A percentile compares a stretch with the other conserved stretches of the same genome.
phyloP scores from a whole-genome alignment of 345 rosid species.

The Euphorbia lathyris region DNA sequence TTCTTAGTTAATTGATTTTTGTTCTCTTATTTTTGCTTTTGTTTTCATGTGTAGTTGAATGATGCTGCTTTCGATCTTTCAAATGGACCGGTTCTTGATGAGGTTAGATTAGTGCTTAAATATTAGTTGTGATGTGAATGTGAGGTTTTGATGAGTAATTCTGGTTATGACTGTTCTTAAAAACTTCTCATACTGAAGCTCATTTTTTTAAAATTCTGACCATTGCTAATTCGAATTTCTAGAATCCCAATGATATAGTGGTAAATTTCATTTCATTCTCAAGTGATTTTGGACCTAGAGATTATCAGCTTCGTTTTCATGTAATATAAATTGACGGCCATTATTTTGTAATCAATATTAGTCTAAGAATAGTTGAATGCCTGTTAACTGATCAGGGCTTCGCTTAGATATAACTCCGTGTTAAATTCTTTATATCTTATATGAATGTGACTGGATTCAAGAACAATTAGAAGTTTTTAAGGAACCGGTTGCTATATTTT shows the following conservation, averaged over 20 bases:
- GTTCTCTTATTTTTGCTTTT: too few species aligned
- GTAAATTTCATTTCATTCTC: neutral
- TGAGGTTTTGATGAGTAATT: too few species aligned
- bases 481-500: conserved; percentile 8
- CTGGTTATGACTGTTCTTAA: neutral
- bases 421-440: neutral
- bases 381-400: neutral
- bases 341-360: neutral
- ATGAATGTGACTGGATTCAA: neutral
- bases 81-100: conserved; percentile 68
- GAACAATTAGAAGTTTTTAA: neutral
- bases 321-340: neutral
- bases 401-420: neutral
- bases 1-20: neutral
- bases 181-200: neutral
- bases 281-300: neutral
- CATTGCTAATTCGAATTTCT: neutral
- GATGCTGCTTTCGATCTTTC: conserved; percentile 99
- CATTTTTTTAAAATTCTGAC: neutral
- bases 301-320: neutral
- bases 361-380: neutral
- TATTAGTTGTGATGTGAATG: neutral
- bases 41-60: conserved; percentile 46
- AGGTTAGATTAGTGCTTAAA: conserved; percentile 46
- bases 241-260: neutral